These are phyloP conservation scores for Flaveria floridana DNA, from an alignment of 140 eudicot species.

Conservation along the genomic window DNA sequence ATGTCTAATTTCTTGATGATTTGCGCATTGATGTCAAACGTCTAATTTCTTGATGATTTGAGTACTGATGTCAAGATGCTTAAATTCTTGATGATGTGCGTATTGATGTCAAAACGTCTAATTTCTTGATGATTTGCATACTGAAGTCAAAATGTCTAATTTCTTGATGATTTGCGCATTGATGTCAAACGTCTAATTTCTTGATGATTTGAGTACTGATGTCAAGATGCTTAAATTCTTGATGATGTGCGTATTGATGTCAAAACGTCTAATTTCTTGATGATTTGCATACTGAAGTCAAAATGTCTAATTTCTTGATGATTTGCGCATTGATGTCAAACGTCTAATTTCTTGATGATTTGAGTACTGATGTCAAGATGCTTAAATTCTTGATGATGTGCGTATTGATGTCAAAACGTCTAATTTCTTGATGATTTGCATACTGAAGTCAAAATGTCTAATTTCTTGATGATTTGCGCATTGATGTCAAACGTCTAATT, in stretches of 20 bases:
- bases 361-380: conserved; percentile 9
- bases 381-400: neutral
- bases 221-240: neutral
- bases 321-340: neutral
- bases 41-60: conserved; percentile 6
- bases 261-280: neutral
- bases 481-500: neutral
- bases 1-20: no score
- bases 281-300: neutral
- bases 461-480: neutral
- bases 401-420: neutral
- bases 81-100: neutral
- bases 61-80: conserved; percentile 8
- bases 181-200: neutral
- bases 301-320: neutral
- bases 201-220: conserved; percentile 18
- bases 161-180: neutral
- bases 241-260: neutral
- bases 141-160: neutral
- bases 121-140: neutral
- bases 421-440: neutral
- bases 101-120: neutral
- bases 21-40: no score
- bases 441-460: neutral
- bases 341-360: conserved; percentile 3